These are phyloP conservation scores for Ustilago nuda DNA, from an alignment of 1,284 basidiomycete genomes.

Conservation along the genomic window DNA sequence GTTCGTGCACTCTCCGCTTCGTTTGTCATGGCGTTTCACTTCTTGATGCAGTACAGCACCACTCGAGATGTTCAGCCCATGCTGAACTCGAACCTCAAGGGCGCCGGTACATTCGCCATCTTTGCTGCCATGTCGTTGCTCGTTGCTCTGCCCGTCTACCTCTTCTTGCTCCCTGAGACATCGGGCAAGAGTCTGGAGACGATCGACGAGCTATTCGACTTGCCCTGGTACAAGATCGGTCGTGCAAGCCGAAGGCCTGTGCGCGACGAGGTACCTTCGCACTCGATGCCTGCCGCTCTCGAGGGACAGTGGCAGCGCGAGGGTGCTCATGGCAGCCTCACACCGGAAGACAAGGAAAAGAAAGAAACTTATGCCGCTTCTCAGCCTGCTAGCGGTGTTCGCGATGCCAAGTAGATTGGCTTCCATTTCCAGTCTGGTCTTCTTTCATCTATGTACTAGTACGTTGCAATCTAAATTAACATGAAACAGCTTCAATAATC, in stretches of 20 bases:
- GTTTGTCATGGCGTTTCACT: conserved; percentile 52
- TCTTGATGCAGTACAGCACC: conserved; percentile 45
- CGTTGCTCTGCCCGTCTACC: conserved; percentile 40
- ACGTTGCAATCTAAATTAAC: not conserved
- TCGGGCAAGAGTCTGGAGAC: conserved; percentile 50
- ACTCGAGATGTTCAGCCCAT: conserved; percentile 45
- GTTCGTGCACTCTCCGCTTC: conserved; percentile 46
- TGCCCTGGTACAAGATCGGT: conserved; percentile 54
- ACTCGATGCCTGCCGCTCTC: conserved; percentile 52
- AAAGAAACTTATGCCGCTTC: conserved; percentile 11
- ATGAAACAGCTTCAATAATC: not conserved
- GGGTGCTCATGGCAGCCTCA: not conserved
- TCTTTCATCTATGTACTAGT: not conserved
- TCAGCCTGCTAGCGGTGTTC: conserved; percentile 22
- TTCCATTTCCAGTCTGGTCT: not conserved
- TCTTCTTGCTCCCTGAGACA: conserved; percentile 50
- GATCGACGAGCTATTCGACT: conserved; percentile 51
- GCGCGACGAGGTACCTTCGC: conserved; percentile 41
- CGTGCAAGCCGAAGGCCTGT: conserved; percentile 38
- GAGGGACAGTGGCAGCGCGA: conserved; percentile 32
- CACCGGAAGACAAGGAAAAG: conserved; percentile 42
- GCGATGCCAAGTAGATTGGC: conserved; percentile 33
- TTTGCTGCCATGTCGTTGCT: conserved; percentile 40
- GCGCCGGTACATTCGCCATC: conserved; percentile 44
- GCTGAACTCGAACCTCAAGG: conserved; percentile 50